Base-by-base conservation (phyloP, 1,284 basidiomycete genomes). In the Ustilago shanxiensis region DNA sequence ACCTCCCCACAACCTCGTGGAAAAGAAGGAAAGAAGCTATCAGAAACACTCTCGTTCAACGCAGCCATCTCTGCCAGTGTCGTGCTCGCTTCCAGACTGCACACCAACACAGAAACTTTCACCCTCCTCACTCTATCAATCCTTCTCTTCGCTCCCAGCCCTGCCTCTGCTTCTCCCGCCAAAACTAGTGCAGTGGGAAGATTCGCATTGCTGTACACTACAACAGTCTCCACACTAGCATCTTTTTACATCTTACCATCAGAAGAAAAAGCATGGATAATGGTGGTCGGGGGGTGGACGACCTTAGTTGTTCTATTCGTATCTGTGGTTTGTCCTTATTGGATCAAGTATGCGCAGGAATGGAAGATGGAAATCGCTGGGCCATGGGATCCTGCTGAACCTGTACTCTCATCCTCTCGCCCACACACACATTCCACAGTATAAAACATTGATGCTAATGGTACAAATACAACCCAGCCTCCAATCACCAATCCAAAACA, bases 51-150 rank as follows among this genome's bases (percentile, higher is more conserved):
- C 45, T 95, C 95, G 33, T 92, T 96, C 88, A 98, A 98, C 77
- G 95, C 95, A 24, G 95, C 94, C 33, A 92, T 98, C 64, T 95
- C 93, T 37, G 94, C 94, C 6, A 94, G 93, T 16, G 93, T 98
- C 49, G 95, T 99, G 37, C 89, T 99, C 60, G 95, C 95, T 29
- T 98, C 95, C 28, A 91, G 97, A 64, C 88, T 99, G 35, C 88
- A 90, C 26, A 91, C 92, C 70, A 93, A 95, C 84, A 87, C 92
- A 41, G 91, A 94, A 45, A 95, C 98, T 20, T 99, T 98, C 85
- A 92, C 93, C 26, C 89, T 99, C 53, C 90, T 95, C 80, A 88
- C 97, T 55, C 93, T 95, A 85, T 91, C 95, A 39, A 91, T 81
- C 2, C 39, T 67, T 2, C 55, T 83, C 1, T 85, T 85, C 52